Evolutionary conservation across 2,329 filamentous ascomycete species (phyloP).

Genomic region (Penicillium concentricum): DNA sequence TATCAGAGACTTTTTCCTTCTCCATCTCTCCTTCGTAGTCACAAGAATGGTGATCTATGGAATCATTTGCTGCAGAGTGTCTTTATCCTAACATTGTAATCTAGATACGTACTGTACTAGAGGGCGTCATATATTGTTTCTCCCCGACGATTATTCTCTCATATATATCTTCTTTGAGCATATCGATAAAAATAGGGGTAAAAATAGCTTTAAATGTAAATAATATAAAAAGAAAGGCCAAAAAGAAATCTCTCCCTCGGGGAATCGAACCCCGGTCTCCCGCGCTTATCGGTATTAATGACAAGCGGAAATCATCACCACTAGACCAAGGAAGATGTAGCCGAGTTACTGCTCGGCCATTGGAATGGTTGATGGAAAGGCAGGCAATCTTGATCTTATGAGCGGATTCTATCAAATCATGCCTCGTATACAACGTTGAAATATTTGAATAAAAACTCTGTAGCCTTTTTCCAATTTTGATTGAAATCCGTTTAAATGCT

Average conservation of each 20-base stretch:
- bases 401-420: neutral
- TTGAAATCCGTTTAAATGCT: fast-evolving
- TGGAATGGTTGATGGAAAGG: neutral
- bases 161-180: neutral
- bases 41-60: too few relatives aligned
- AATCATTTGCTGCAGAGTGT: neutral
- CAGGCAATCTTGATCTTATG: neutral
- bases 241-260: conserved; percentile 14
- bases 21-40: too few relatives aligned
- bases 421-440: too few relatives aligned
- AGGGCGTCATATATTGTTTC: neutral
- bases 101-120: neutral
- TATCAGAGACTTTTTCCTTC: too few relatives aligned
- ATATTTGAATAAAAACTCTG: neutral
- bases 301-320: conserved; percentile 34
- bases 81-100: neutral
- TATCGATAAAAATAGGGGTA: neutral
- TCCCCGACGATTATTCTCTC: too few relatives aligned
- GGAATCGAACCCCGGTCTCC: conserved; percentile 39
- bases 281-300: conserved; percentile 29
- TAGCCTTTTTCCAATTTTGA: too few relatives aligned
- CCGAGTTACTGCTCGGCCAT: conserved; percentile 18
- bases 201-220: too few relatives aligned
- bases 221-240: neutral
- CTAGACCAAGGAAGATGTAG: conserved; percentile 30